A percentile compares a stretch with the other conserved stretches of the same genome.
Evolutionary conservation across 2,329 filamentous ascomycete genomes (phyloP).

Genomic region (Colletotrichum sp.): DNA sequence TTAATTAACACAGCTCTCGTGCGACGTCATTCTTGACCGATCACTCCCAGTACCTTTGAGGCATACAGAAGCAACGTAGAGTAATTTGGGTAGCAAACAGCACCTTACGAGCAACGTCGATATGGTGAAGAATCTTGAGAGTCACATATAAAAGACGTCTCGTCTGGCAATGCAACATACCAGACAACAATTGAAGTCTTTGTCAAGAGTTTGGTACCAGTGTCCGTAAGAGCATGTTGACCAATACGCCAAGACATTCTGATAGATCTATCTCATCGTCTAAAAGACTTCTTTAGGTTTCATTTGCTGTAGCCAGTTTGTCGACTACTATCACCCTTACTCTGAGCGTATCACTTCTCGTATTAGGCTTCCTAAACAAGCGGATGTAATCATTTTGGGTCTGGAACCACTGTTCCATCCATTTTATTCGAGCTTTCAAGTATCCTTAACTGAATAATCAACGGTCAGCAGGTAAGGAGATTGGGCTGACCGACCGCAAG

Average conservation of each 20-base stretch:
- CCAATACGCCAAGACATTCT: not conserved
- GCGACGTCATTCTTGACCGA: no score
- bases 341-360: not conserved
- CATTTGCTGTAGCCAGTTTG: not conserved
- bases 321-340: not conserved
- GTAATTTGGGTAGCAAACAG: not conserved
- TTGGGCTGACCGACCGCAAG: not conserved
- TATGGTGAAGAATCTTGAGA: not conserved
- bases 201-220: fast-evolving
- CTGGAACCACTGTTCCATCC: not conserved
- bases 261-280: not conserved
- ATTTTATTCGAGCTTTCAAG: not conserved
- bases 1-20: no score
- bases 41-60: no score
- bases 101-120: fast-evolving
- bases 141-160: not conserved
- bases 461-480: not conserved
- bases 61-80: no score
- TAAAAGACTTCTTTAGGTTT: no score
- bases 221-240: not conserved
- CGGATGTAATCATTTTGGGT: not conserved
- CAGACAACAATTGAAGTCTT: fast-evolving
- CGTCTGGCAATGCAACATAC: not conserved
- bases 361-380: not conserved
- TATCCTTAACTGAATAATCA: not conserved